Conservation (phyloP, 768 basidiomycete species). For the Hebeloma cylindrosporum region DNA sequence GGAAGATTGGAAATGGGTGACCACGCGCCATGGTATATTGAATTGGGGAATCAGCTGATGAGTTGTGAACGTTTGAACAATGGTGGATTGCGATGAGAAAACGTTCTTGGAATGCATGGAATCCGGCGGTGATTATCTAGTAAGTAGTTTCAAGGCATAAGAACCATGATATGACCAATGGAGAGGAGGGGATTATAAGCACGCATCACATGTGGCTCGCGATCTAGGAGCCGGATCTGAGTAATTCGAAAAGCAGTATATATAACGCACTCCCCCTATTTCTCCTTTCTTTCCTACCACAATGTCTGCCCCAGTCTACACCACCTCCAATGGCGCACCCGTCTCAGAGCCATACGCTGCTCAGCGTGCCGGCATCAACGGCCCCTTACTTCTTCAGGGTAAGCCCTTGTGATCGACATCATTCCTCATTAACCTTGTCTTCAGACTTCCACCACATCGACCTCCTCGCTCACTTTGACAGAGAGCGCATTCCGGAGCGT, state of each 20-base stretch:
- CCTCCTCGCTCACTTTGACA: slow-evolving; percentile 88
- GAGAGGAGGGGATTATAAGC: too few relatives aligned
- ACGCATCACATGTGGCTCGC: too few relatives aligned
- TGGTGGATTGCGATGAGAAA: too few relatives aligned
- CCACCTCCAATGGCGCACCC: slow-evolving; percentile 83
- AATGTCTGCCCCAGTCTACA: slow-evolving; percentile 62
- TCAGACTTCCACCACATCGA: slow-evolving; percentile 88
- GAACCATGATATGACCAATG: too few relatives aligned
- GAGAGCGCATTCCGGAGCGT: slow-evolving; percentile 95
- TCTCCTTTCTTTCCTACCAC: slow-evolving; percentile 16
- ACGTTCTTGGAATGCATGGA: too few relatives aligned
- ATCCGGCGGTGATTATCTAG: too few relatives aligned
- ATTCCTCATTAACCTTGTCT: slow-evolving; percentile 14
- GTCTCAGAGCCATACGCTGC: slow-evolving; percentile 74
- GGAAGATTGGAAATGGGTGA: too few relatives aligned
- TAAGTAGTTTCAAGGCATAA: too few relatives aligned
- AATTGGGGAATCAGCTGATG: too few relatives aligned
- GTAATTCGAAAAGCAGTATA: slow-evolving; percentile 3
- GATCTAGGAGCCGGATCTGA: slow-evolving; percentile 4
- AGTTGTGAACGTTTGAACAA: too few relatives aligned
- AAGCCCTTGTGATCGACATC: slow-evolving; percentile 18
- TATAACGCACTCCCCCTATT: slow-evolving; percentile 13
- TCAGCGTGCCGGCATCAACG: slow-evolving; percentile 70
- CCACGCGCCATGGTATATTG: too few relatives aligned
- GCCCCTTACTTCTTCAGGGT: slow-evolving; percentile 91